Evolutionary conservation across 768 basidiomycete genomes (phyloP).

Genomic region (Lactarius tabidus): DNA sequence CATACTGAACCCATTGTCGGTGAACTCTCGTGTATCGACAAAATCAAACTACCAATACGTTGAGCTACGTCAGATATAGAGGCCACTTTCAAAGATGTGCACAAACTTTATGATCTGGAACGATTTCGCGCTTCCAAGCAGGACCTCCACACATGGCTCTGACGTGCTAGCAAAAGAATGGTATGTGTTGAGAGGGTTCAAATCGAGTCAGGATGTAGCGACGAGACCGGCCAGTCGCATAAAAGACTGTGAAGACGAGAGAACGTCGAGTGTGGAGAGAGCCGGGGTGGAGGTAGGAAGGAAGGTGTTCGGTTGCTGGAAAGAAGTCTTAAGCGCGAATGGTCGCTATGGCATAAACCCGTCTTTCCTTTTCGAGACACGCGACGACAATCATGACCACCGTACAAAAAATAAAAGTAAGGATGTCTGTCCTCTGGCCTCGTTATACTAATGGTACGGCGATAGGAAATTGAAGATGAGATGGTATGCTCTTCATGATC

Average conservation of each 20-base stretch:
- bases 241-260: slow-evolving; percentile 28
- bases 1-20: slow-evolving; percentile 80
- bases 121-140: slow-evolving; percentile 95
- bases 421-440: slow-evolving; percentile 26
- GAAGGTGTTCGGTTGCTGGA: background rate
- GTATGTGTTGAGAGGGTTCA: slow-evolving; percentile 22
- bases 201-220: slow-evolving; percentile 29
- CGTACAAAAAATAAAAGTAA: slow-evolving; percentile 83
- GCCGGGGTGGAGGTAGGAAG: background rate
- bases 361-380: slow-evolving; percentile 8
- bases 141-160: slow-evolving; percentile 63
- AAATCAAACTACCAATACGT: slow-evolving; percentile 78
- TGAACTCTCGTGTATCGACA: slow-evolving; percentile 89
- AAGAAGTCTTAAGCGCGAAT: background rate
- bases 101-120: slow-evolving; percentile 92
- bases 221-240: slow-evolving; percentile 28
- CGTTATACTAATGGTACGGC: slow-evolving; percentile 14
- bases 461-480: slow-evolving; percentile 92
- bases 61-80: slow-evolving; percentile 1
- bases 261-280: slow-evolving; percentile 13
- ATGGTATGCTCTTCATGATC: slow-evolving; percentile 57
- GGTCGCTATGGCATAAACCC: slow-evolving; percentile 2
- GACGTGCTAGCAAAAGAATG: slow-evolving; percentile 25
- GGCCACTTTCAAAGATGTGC: slow-evolving; percentile 22
- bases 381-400: slow-evolving; percentile 62